Base-by-base conservation (phyloP, 805 yeast genomes). In the Tetrapisispora arboricola region DNA sequence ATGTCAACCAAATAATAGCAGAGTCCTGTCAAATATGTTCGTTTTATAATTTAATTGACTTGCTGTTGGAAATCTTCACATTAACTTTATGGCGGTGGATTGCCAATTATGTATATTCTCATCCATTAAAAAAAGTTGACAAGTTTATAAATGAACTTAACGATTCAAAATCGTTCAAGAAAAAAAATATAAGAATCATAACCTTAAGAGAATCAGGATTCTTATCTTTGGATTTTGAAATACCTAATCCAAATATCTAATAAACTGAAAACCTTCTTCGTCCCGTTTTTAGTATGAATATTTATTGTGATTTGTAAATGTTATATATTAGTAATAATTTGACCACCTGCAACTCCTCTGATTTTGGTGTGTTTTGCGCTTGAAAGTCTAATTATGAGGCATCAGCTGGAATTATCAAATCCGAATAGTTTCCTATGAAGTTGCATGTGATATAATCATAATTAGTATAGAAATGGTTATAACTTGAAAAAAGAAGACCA, bases 1-100 rank as follows among this genome's bases (percentile, higher is more conserved):
- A 44, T 0, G 58, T 83, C 11, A 84, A 84, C 50, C 32, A 29
- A 4, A 49, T 50, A 6, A 47, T 79, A 22, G 40, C 40, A 18
- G 50, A 51, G 1, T 76, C 76, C 2, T 72, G 65, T 48, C 47
- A 58, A 20, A 67, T 73, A 0, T 61, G 49, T 38, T 49, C 54
- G 20, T 43, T 66, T 38, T 68, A 66, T 46, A 68, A 71, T 44
- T 38, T 71, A 1, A 17, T 73, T 0, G 73, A 69, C 39, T 43
- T 54, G 13, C 2, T 59, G 0, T 17, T 62, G 9, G 73, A 72
- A 34, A 38, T 62, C 8, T 27, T 73, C 1, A 63, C 73, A 0
- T 49, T 71, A 31, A 69, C 73, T 44, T 30, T 71, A 4, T 45
- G 75, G 27, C 60, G 19, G 19, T 39, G 38, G 38, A 4, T 39